A percentile compares a stretch with the other conserved stretches of the same genome.
These are phyloP conservation scores for Exophiala aquamarina DNA, from an alignment of 2,329 filamentous ascomycete species.

Conservation along the genomic window DNA sequence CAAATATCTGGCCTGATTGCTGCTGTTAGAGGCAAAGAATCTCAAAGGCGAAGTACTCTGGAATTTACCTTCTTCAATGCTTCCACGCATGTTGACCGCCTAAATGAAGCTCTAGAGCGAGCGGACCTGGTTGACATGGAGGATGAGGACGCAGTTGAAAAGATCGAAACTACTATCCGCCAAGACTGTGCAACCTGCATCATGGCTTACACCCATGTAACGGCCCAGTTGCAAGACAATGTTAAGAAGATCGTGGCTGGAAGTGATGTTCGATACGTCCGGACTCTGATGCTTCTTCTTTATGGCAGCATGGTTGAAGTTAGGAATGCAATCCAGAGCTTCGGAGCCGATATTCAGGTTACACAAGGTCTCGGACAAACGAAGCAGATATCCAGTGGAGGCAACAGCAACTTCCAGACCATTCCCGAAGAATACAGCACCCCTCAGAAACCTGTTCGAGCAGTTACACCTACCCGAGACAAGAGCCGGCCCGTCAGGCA, in stretches of 20 bases:
- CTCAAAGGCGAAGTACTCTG: conserved; percentile 50
- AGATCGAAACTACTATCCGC: conserved; percentile 43
- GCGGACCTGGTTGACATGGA: conserved; percentile 51
- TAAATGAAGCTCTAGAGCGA: conserved; percentile 55
- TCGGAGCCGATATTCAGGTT: conserved; percentile 44
- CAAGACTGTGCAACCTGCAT: conserved; percentile 51
- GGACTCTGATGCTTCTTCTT: conserved; percentile 59
- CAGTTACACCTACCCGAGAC: conserved; percentile 49
- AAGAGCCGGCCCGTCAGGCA: conserved; percentile 32
- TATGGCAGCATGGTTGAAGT: conserved; percentile 60
- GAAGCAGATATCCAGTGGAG: conserved; percentile 31
- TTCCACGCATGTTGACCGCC: conserved; percentile 55
- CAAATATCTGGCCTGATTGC: conserved; percentile 48
- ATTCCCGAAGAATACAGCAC: conserved; percentile 31
- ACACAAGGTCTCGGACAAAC: conserved; percentile 24
- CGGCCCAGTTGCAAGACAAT: conserved; percentile 49
- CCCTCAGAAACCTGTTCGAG: conserved; percentile 32
- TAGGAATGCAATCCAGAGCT: conserved; percentile 56
- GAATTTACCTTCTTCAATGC: conserved; percentile 59
- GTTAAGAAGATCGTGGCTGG: conserved; percentile 54
- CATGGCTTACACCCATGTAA: conserved; percentile 50
- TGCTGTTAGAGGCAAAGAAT: conserved; percentile 45
- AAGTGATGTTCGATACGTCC: conserved; percentile 57
- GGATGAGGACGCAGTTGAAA: conserved; percentile 48
- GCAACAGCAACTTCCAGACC: conserved; percentile 33